Evolutionary conservation across 108 stramenopile genomes (phyloP), one percentile per base, ranked within the genome.

Genomic region (Pseudonitzschia delicatissima): DNA sequence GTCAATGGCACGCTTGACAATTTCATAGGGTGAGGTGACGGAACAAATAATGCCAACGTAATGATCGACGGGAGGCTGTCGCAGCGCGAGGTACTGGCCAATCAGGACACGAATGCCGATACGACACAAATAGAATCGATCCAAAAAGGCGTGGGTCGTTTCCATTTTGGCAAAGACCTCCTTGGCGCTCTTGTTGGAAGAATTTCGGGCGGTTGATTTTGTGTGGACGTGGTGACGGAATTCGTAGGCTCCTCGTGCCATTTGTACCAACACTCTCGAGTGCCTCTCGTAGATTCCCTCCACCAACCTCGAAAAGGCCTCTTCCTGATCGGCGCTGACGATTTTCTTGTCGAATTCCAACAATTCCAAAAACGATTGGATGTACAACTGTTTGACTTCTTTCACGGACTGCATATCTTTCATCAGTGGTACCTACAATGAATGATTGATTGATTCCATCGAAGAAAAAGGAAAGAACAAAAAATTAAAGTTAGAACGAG

Each of bases 61-160:
- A 78, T 91, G 90, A 52, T 88, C 83, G 51, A 95, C 84, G 0
- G 92, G 88, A 13, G 92, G 91, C 51, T 92, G 80, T 23, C 94
- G 78, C 67, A 96, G 73, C 21, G 86, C 87, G 64, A 98, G 61
- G 75, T 95, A 95, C 71, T 98, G 97, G 7, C 98, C 98, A 66
- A 98, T 98, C 74, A 99, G 80, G 7, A 98, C 97, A 20, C 99
- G 95, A 58, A 99, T 99, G 40, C 97, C 99, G 64, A 99, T 99
- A 21, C 99, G 82, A 44, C 84, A 84, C 67, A 97, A 80, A 76
- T 98, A 99, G 67, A 99, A 99, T 26, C 92, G 68, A 81, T 99
- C 99, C 61, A 99, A 78, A 76, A 98, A 98, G 44, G 79, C 81
- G 78, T 98, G 96, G 17, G 92, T 84, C 31, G 75, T 79, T 35